These are phyloP conservation scores for Skeletonema menzelii DNA, from an alignment of 108 stramenopile genomes.

Conservation along the genomic window DNA sequence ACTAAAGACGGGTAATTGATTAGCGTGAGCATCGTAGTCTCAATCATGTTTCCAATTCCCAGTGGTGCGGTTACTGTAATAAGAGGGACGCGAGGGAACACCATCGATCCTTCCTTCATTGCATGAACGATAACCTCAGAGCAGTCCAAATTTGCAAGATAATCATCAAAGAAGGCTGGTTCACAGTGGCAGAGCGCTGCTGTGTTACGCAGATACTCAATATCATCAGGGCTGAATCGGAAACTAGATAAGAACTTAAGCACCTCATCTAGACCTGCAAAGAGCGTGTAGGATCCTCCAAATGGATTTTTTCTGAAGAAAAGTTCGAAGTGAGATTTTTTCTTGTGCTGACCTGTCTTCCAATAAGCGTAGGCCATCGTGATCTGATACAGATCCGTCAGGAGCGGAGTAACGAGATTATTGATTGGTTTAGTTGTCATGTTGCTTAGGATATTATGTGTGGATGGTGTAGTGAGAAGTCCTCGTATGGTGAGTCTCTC, in stretches of 20 bases:
- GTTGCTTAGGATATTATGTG: background rate
- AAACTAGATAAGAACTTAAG: slow-evolving; percentile 74
- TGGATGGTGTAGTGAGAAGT: background rate
- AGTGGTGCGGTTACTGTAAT: slow-evolving; percentile 88
- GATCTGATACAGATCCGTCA: slow-evolving; percentile 98
- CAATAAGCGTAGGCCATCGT: slow-evolving; percentile 99
- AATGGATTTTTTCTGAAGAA: slow-evolving; percentile 99
- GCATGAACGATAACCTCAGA: slow-evolving; percentile 73
- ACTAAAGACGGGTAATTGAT: slow-evolving; percentile 93
- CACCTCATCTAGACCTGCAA: slow-evolving; percentile 93
- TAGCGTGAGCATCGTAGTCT: slow-evolving; percentile 95
- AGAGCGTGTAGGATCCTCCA: slow-evolving; percentile 90
- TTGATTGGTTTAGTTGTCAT: slow-evolving; percentile 55
- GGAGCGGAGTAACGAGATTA: slow-evolving; percentile 82
- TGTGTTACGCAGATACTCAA: slow-evolving; percentile 78
- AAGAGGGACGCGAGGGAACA: slow-evolving; percentile 84
- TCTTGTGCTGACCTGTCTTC: slow-evolving; percentile 83
- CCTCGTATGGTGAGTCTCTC: background rate
- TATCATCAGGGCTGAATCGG: slow-evolving; percentile 74
- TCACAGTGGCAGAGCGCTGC: slow-evolving; percentile 72
- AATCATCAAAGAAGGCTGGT: slow-evolving; percentile 87
- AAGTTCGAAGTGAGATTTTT: slow-evolving; percentile 84
- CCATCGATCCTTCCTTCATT: slow-evolving; percentile 87
- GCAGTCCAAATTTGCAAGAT: slow-evolving; percentile 72
- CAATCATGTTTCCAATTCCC: slow-evolving; percentile 91